Base-by-base conservation (phyloP, 345 rosid genomes). In the Euphorbia lathyris region DNA sequence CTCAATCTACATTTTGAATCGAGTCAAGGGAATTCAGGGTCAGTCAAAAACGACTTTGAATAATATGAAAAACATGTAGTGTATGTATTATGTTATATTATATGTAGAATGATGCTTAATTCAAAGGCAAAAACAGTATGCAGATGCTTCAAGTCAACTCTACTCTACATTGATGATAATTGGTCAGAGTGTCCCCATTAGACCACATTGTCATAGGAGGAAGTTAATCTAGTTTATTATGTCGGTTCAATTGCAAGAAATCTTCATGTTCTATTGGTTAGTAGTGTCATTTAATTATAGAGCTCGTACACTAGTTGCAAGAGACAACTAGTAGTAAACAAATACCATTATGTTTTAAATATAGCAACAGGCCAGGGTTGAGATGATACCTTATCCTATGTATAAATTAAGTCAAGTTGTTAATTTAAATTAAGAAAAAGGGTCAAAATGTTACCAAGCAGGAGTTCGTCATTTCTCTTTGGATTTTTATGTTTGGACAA, bases 381-480 rank as follows among this genome's bases (percentile, higher is more conserved):
- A 34, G 38, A n/a, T n/a, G n/a, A n/a, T n/a, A n/a, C n/a, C n/a
- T n/a, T n/a, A n/a, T 32, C 36, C 36, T 40, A 40, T 40, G 43
- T 40, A 40, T 40, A 1, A 32, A 40, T 17, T 51, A 7, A 51
- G 1, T 51, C 23, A 51, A 51, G n/a, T n/a, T n/a, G n/a, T n/a
- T n/a, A n/a, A n/a, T n/a, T n/a, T n/a, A n/a, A n/a, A 50, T 22
- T 40, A 59, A 19, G 26, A 59, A 50, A 38, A 45, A 66, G 60
- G 5, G 5, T 69, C 9, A 56, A 55, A 71, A 65, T 36, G 82
- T 76, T 84, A 93, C 99, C 99, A 95, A 68, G 99, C 99, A 25
- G 99, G 99, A 19, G 83, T 86, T 10, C 99, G 88, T 0, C 83
- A 85, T 51, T 89, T 92, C 20, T 83, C 89, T 69, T 90, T 88